Base-by-base conservation (phyloP, 495 filamentous ascomycete species). In the Penicillium egyptiacum region DNA sequence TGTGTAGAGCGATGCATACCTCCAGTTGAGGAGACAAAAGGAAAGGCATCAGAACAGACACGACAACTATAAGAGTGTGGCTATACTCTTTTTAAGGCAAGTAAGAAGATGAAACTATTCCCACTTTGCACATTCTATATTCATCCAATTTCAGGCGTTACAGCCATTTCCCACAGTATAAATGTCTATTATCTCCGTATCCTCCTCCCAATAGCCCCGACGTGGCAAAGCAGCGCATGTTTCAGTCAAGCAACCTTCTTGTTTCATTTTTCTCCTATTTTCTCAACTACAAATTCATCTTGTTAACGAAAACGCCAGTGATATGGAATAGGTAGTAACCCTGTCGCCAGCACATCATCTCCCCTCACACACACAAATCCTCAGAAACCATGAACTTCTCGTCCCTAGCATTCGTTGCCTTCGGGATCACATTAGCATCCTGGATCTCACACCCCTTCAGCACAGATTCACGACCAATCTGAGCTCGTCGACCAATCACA, bases 361-460 rank as follows among this genome's bases (percentile, higher is more conserved):
- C 69, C 71, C 19, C 71, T n/a, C 66, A 73, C n/a, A 70, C 72
- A 23, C 70, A 73, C 47, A 90, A 67, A 16, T 86, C 86, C 45
- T 89, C 87, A 44, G 91, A 93, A 54, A 82, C 83, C 86, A 93
- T 92, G 58, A 96, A 84, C 65, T 89, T 90, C 63, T 91, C 88
- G 53, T 86, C 85, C 72, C 91, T 94, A 25, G 88, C 88, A 64
- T 92, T 89, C 5, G 86, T 91, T 64, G 83, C 86, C n/a, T 88
- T 83, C 53, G 87, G 83, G 10, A 98, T 88, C 12, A 88, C 73
- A 67, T 86, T 80, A 28, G 86, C 89, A 70, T 96, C 90, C 68
- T 95, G 90, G 1, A 97, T 85, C 71, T 96, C 92, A 61, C 91
- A 96, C 56, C 96, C 90, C 51, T 83, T 89, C 51, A 98, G 72